Evolutionary conservation across 1,284 basidiomycete genomes (phyloP).

Genomic region (Fomes fomentarius): DNA sequence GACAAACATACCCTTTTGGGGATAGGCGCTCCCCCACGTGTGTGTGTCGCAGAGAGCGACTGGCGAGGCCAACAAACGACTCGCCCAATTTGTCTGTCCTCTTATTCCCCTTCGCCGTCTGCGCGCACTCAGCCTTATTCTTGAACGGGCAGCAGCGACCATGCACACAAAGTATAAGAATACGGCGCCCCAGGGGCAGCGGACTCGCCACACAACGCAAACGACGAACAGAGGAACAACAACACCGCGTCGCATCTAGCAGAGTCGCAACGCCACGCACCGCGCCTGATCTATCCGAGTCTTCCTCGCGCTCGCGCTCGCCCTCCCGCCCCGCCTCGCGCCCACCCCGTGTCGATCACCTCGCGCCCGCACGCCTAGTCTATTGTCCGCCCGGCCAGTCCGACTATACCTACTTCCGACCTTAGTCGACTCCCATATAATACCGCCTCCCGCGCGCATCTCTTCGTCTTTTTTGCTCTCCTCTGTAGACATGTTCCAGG

Average conservation of each 20-base stretch:
- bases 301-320: slow-evolving; percentile 5
- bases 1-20: slow-evolving; percentile 27
- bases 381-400: slow-evolving; percentile 22
- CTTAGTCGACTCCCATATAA: slow-evolving; percentile 13
- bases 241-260: slow-evolving; percentile 4
- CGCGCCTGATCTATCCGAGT: neutral
- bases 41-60: slow-evolving; percentile 13
- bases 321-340: slow-evolving; percentile 19
- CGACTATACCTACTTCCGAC: slow-evolving; percentile 20
- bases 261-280: slow-evolving; percentile 12
- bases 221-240: neutral
- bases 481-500: slow-evolving; percentile 33
- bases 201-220: neutral
- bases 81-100: slow-evolving; percentile 32
- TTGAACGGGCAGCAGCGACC: slow-evolving; percentile 19
- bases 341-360: slow-evolving; percentile 25
- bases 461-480: neutral
- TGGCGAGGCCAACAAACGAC: slow-evolving; percentile 32
- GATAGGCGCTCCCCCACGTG: slow-evolving; percentile 20
- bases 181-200: too few species aligned
- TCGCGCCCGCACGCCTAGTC: slow-evolving; percentile 18
- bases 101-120: slow-evolving; percentile 34
- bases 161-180: slow-evolving; percentile 32
- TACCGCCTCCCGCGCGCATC: neutral
- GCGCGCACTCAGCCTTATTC: slow-evolving; percentile 27